A percentile compares a stretch with the other conserved stretches of the same genome.
Evolutionary conservation across 106 monocot genomes (phyloP).

Genomic region (Cymbidium sinense): DNA sequence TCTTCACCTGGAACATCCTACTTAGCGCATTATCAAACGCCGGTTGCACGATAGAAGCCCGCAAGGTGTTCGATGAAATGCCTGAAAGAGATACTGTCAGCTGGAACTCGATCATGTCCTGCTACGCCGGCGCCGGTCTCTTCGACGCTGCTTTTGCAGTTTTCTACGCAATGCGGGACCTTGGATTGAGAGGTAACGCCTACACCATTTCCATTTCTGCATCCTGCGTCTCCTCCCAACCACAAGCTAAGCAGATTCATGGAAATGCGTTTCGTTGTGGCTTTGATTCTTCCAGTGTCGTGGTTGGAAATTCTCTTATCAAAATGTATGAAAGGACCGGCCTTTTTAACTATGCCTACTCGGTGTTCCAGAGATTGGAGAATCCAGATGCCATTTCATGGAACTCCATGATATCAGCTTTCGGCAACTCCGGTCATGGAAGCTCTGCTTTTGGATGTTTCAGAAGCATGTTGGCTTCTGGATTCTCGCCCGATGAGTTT

Average conservation of each 20-base stretch:
- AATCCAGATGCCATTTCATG: conserved; percentile 61
- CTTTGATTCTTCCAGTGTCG: conserved; percentile 23
- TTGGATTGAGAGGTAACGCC: conserved; percentile 22
- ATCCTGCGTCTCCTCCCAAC: conserved; percentile 17
- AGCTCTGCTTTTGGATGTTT: conserved; percentile 33
- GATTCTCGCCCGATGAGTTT: conserved; percentile 44
- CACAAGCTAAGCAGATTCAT: conserved; percentile 57
- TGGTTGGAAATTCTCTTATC: conserved; percentile 64
- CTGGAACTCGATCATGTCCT: conserved; percentile 59
- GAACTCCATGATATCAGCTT: conserved; percentile 61
- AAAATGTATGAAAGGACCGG: conserved; percentile 63
- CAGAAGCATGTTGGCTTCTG: conserved; percentile 32
- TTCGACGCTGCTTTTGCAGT: conserved; percentile 12
- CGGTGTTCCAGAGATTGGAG: conserved; percentile 40
- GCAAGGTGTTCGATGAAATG: conserved; percentile 51
- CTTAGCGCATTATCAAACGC: conserved; percentile 11
- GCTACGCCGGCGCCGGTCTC: conserved; percentile 16
- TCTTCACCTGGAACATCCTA: conserved; percentile 49
- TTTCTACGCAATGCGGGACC: conserved; percentile 33
- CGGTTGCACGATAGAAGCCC: conserved; percentile 24
- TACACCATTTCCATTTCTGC: conserved; percentile 56
- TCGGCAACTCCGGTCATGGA: conserved; percentile 16
- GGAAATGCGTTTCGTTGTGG: conserved; percentile 28
- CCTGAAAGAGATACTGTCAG: conserved; percentile 40
- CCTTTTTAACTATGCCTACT: conserved; percentile 26